Evolutionary conservation across 768 basidiomycete genomes (phyloP).

Genomic region (Mycena polygramma): DNA sequence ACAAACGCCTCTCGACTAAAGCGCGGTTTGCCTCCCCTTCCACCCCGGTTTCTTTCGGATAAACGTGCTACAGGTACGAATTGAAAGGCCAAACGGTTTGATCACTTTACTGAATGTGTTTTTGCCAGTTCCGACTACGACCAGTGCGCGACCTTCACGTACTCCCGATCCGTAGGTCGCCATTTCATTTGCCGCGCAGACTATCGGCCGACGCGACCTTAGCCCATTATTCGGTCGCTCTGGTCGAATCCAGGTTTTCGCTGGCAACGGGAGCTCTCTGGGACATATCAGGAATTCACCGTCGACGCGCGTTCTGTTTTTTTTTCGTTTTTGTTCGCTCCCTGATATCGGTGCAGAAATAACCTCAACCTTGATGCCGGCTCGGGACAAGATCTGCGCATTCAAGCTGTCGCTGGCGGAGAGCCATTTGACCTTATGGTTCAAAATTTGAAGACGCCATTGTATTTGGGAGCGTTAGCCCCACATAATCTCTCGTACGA

Average conservation of each 20-base stretch:
- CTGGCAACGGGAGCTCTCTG: constrained; percentile 27
- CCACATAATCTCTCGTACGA: constrained; percentile 17
- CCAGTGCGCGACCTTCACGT: constrained; percentile 20
- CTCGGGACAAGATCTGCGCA: constrained; percentile 15
- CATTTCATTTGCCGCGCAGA: too few relatives aligned
- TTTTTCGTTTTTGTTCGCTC: neutral
- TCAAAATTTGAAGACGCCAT: constrained; percentile 1
- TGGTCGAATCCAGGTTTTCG: constrained; percentile 28
- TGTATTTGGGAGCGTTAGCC: constrained; percentile 10
- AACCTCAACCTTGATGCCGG: constrained; percentile 12
- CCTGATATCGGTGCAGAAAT: neutral
- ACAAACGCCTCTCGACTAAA: constrained; percentile 35
- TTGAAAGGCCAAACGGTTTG: neutral
- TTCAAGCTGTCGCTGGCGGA: neutral
- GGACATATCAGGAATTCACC: constrained; percentile 25
- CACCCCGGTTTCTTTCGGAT: constrained; percentile 22
- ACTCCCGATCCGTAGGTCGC: constrained; percentile 23
- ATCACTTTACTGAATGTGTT: neutral
- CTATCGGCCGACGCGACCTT: neutral
- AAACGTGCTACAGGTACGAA: constrained; percentile 13
- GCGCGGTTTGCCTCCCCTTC: constrained; percentile 34
- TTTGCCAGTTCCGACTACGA: constrained; percentile 12
- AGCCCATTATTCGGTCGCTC: constrained; percentile 4
- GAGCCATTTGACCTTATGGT: constrained; percentile 11
- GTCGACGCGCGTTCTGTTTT: neutral